Evolutionary conservation across 805 yeast genomes (phyloP).

Genomic region (Ogataea pignaliae): DNA sequence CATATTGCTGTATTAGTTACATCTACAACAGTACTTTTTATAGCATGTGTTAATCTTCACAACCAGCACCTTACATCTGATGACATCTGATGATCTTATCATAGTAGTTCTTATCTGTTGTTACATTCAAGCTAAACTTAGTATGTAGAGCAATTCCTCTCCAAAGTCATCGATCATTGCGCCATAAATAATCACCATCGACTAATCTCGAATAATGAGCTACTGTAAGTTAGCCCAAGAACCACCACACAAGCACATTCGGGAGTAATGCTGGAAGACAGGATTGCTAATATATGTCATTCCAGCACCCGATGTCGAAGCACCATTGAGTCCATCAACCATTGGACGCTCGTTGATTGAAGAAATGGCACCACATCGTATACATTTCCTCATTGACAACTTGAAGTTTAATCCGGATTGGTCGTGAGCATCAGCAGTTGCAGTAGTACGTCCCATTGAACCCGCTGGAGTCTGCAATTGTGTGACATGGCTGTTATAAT

Average conservation of each 20-base stretch:
- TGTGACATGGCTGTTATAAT: neutral
- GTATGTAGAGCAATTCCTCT: no score
- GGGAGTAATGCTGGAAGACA: slow-evolving; percentile 39
- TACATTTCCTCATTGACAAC: slow-evolving; percentile 27
- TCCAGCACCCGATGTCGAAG: slow-evolving; percentile 10
- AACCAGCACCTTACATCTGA: no score
- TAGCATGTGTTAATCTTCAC: no score
- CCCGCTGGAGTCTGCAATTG: neutral
- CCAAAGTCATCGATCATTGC: no score
- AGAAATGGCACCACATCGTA: slow-evolving; percentile 32
- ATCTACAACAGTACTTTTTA: no score
- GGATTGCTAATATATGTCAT: slow-evolving; percentile 27
- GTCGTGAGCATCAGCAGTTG: neutral
- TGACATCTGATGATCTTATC: no score
- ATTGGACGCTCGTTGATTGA: slow-evolving; percentile 31
- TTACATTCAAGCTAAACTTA: no score
- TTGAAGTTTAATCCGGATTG: slow-evolving; percentile 3
- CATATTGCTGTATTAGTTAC: no score
- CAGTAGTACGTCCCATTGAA: neutral
- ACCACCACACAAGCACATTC: slow-evolving; percentile 77
- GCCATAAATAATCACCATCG: no score
- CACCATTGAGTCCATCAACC: slow-evolving; percentile 6
- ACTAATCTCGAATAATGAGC: no score
- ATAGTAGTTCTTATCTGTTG: no score
- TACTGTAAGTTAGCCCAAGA: slow-evolving; percentile 50